Evolutionary conservation across 805 yeast genomes (phyloP).

Genomic region (Pichia deserticola): DNA sequence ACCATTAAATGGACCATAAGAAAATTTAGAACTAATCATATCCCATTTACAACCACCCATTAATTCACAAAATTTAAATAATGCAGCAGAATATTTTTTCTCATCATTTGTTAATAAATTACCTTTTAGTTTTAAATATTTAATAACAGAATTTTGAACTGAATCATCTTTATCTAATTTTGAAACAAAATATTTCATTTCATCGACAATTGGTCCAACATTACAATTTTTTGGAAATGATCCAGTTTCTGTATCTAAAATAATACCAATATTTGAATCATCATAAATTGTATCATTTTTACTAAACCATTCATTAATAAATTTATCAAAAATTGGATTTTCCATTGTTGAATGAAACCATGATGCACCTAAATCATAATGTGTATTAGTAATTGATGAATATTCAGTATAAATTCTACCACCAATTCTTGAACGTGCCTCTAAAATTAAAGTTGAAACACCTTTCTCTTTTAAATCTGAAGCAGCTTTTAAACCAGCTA

Average conservation of each 20-base stretch:
- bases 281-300: constrained; percentile 22
- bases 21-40: constrained; percentile 21
- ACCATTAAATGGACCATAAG: constrained; percentile 23
- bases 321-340: constrained; percentile 32
- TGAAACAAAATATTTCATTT: constrained; percentile 27
- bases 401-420: constrained; percentile 34
- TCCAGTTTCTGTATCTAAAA: constrained; percentile 6
- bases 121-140: constrained; percentile 17
- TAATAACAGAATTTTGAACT: constrained; percentile 20
- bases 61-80: constrained; percentile 24
- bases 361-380: constrained; percentile 45
- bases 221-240: constrained; percentile 20
- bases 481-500: constrained; percentile 46
- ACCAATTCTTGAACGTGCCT: constrained; percentile 40
- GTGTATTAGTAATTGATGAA: constrained; percentile 15
- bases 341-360: constrained; percentile 46
- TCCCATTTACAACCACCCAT: constrained; percentile 27
- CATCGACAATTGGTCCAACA: constrained; percentile 28
- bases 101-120: constrained; percentile 20
- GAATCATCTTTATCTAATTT: constrained; percentile 23
- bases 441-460: constrained; percentile 34
- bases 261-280: constrained; percentile 17
- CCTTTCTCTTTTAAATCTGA: constrained; percentile 26
- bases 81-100: constrained; percentile 22
- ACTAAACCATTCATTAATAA: constrained; percentile 19